Conservation (phyloP, 371 early-diverging fungal species). For the Fennellomyces sp. region DNA sequence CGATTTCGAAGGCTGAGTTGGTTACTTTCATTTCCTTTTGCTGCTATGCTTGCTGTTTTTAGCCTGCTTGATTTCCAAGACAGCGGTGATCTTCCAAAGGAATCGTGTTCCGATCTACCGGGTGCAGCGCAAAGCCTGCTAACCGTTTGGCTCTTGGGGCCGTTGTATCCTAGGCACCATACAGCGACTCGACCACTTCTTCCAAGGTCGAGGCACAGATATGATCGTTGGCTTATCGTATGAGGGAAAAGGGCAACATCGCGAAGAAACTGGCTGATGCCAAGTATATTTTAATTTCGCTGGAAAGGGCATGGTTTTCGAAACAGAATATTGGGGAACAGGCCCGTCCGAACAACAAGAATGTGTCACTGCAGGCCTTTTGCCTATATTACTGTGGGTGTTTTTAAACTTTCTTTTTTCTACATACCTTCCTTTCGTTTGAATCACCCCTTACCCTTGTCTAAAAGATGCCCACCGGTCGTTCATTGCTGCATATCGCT, state of each 20-base stretch:
- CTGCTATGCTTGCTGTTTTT: not conserved
- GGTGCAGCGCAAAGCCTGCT: too few species aligned
- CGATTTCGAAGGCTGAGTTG: not conserved
- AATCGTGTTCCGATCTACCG: not conserved
- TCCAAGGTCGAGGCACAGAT: too few species aligned
- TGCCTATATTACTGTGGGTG: too few species aligned
- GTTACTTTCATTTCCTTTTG: not conserved
- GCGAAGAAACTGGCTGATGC: too few species aligned
- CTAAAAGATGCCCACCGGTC: conserved; percentile 1
- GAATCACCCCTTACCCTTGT: not conserved
- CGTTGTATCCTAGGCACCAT: too few species aligned
- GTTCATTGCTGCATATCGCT: not conserved
- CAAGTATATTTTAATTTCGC: too few species aligned
- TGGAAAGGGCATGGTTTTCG: not conserved
- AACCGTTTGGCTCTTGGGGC: too few species aligned
- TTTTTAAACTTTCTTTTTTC: not conserved
- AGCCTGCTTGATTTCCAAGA: not conserved
- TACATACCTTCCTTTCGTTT: not conserved
- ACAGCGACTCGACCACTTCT: too few species aligned
- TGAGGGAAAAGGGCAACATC: too few species aligned
- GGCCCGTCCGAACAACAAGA: not conserved
- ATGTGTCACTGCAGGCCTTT: not conserved
- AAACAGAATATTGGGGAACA: not conserved
- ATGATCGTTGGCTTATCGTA: not conserved
- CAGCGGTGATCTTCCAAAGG: not conserved